phyloP scores from a whole-genome alignment of 2,329 filamentous ascomycete species.

The Xylariaceae sp. region DNA sequence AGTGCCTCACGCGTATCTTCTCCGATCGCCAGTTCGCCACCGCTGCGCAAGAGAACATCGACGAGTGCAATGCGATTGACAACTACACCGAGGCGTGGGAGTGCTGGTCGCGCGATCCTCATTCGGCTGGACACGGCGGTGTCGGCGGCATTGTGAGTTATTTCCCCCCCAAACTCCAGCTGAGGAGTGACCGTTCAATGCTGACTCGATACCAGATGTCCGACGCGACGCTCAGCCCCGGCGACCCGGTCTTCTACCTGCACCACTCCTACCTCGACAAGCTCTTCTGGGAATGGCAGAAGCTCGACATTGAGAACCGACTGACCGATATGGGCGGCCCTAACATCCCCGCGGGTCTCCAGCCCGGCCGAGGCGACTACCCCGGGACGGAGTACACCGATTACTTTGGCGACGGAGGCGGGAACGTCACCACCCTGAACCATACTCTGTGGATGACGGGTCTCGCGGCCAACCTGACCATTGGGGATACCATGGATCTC shows the following conservation, averaged over 20 bases:
- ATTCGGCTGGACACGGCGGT: slow-evolving; percentile 6
- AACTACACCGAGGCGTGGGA: slow-evolving; percentile 6
- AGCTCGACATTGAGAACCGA: slow-evolving; percentile 14
- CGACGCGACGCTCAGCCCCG: slow-evolving; percentile 12
- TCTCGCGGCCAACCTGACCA: slow-evolving; percentile 5
- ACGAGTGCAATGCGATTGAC: slow-evolving; percentile 4
- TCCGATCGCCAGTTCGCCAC: slow-evolving; percentile 1
- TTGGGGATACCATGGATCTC: slow-evolving; percentile 9
- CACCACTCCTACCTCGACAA: slow-evolving; percentile 27
- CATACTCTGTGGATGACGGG: slow-evolving; percentile 5
- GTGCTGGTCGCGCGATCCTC: slow-evolving; percentile 5
- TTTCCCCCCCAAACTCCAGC: too few species aligned
- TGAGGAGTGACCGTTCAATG: too few species aligned
- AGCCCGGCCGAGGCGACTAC: neutral
- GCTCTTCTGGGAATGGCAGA: slow-evolving; percentile 29
- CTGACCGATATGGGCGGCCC: slow-evolving; percentile 19
- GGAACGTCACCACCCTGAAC: slow-evolving; percentile 7
- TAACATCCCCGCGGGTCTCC: slow-evolving; percentile 11
- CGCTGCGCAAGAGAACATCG: slow-evolving; percentile 5
- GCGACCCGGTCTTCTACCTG: slow-evolving; percentile 33
- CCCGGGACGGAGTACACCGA: slow-evolving; percentile 9
- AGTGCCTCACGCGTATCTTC: slow-evolving; percentile 6
- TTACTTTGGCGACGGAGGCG: slow-evolving; percentile 10
- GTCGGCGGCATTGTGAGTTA: slow-evolving; percentile 6
- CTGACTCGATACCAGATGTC: slow-evolving; percentile 5